phyloP scores from a whole-genome alignment of 805 yeast genomes.

The Danielia oregonensis region DNA sequence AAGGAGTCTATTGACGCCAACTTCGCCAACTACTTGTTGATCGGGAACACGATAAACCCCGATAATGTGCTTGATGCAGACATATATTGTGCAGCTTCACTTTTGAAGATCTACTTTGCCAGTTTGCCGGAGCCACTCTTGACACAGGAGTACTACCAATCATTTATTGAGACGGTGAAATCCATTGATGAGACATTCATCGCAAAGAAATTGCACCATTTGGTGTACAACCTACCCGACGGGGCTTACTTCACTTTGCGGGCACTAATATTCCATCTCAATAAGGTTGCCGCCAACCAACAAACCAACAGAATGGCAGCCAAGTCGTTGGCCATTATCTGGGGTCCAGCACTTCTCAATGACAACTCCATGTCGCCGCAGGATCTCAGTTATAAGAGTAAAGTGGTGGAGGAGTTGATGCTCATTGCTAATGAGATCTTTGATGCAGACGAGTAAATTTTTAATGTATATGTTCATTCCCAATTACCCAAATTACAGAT shows the following conservation, averaged over 20 bases:
- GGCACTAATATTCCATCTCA: constrained; percentile 79
- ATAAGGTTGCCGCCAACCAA: constrained; percentile 63
- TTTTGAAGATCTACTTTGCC: constrained; percentile 78
- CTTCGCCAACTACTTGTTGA: constrained; percentile 55
- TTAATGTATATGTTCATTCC: not conserved
- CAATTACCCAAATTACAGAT: not conserved
- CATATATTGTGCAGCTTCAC: constrained; percentile 81
- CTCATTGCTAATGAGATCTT: constrained; percentile 76
- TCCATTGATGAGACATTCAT: constrained; percentile 43
- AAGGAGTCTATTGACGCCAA: constrained; percentile 69
- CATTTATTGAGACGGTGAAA: constrained; percentile 67
- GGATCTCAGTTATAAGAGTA: constrained; percentile 72
- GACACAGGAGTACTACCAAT: constrained; percentile 56
- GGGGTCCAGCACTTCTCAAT: constrained; percentile 89
- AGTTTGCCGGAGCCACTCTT: constrained; percentile 85
- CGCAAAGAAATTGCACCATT: constrained; percentile 75
- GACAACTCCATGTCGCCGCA: constrained; percentile 62
- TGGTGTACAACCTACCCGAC: constrained; percentile 88
- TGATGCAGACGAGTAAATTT: constrained; percentile 32
- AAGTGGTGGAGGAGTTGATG: constrained; percentile 80
- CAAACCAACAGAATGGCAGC: constrained; percentile 74
- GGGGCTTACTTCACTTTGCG: constrained; percentile 92
- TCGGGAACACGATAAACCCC: constrained; percentile 40
- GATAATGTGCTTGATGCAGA: constrained; percentile 66
- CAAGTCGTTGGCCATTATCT: constrained; percentile 78